Base-by-base conservation (phyloP, 306 rosid species). In the Cucumis sativus region DNA sequence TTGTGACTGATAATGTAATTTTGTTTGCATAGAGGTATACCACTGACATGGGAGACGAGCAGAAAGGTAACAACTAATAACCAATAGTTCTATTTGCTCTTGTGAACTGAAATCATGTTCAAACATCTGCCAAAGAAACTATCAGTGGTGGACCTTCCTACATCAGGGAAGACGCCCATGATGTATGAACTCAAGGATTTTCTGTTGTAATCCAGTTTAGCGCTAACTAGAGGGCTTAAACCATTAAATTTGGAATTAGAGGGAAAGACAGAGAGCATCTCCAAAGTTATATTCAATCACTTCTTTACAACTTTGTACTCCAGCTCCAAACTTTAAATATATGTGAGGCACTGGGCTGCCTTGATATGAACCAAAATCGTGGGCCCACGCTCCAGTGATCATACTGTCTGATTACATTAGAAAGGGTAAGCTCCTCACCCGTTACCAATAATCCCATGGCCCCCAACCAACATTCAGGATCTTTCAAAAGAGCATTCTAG, bases 301-400 rank as follows among this genome's bases (percentile, higher is more conserved):
- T 17, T 52, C 5, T 51, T 52, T 52, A 72, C 77, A 54, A 52
- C 63, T 73, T 72, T 52, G 77, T 35, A 47, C 41, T 56, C 63
- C 47, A 52, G 60, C 76, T 17, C 41, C 47, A 72, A 12, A 23
- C 43, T 33, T 52, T 5, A 73, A 30, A 73, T 52, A 56, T 33
- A 10, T 54, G 77, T 73, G n/a, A 52, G 35, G 77, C 40, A 51
- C 25, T 25, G 3, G 28, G 47, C 63, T 73, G 45, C 77, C 61
- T 33, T 73, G n/a, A 28, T 73, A 30, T 30, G 63, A 73, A 54
- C 74, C 77, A 17, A 73, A 73, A 54, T 6, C 10, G 63, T 11
- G 76, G 76, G 61, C 61, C 75, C 45, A 49, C 9, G 76, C 76
- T 45, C 75, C 45, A 49, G 17, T 28, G 76, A 23, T 30, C 76